phyloP scores from a whole-genome alignment of 2,329 filamentous ascomycete species.

The Verticillium tricorpus region DNA sequence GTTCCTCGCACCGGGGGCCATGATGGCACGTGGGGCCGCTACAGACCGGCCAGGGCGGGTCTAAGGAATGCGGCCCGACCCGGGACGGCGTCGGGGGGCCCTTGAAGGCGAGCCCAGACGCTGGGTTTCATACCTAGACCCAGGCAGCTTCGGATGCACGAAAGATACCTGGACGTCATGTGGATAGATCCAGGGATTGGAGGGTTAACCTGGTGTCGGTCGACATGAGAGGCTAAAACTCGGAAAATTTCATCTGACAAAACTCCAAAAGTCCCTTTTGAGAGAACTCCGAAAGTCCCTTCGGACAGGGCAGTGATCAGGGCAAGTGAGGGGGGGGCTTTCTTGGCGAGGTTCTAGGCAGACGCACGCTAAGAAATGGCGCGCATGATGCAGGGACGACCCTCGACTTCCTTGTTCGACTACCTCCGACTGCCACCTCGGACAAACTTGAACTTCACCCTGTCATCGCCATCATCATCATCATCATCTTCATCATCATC shows the following conservation, averaged over 20 bases:
- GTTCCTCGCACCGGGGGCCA: background rate
- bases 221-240: too few relatives aligned
- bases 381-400: background rate
- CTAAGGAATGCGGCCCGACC: background rate
- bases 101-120: background rate
- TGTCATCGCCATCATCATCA: background rate
- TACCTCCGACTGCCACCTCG: background rate
- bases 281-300: too few relatives aligned
- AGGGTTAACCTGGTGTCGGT: too few relatives aligned
- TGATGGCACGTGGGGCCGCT: background rate
- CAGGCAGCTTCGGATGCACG: too few relatives aligned
- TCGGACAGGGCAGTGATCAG: too few relatives aligned
- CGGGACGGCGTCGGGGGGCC: background rate
- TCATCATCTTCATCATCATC: background rate
- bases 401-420: background rate
- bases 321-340: background rate
- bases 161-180: too few relatives aligned
- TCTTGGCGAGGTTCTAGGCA: background rate
- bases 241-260: too few relatives aligned
- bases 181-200: too few relatives aligned
- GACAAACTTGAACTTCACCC: background rate
- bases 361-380: background rate
- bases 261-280: too few relatives aligned
- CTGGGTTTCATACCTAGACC: too few relatives aligned
- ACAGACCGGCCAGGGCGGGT: background rate